Evolutionary conservation across 257 asterid genomes (phyloP), one percentile per base, ranked within the genome.

Genomic region (Lavandula angustifolia): DNA sequence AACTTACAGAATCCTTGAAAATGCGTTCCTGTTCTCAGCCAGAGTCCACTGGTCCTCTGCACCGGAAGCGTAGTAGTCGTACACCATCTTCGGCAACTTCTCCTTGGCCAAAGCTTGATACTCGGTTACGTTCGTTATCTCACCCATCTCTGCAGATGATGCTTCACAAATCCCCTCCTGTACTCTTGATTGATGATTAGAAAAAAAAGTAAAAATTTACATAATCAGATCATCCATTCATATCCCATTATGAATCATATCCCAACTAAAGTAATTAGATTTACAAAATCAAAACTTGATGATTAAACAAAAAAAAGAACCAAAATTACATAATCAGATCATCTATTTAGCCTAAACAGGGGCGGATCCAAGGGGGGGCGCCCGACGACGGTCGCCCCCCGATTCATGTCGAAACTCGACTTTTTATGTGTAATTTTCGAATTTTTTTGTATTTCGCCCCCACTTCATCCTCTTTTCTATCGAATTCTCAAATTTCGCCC

Each of bases 41-140:
- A 92, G 82, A 65, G 95, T 72, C 98, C 98, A 92, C 74, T 92
- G 84, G 70, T 92, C 96, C 82, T 92, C 98, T 46, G 96, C 96
- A 63, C 98, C 96, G 0, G 98, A 92, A 38, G 98, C 98, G 66
- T 92, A 92, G 86, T 91, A 91, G 68, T 88, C 98, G 40, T 72
- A 91, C 40, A 29, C 98, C 96, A 86, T 88, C 77, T 91, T 91
- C 2, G 98, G 95, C 85, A 91, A 72, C 73, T 88, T 92, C 35
- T 80, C 78, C 86, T 88, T 92, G 75, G 98, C 98, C 60, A 88
- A 76, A 11, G 92, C 95, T 81, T 91, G 86, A 68, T 88, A 88
- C 77, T 91, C 98, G 38, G 37, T 75, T 27, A 91, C 98, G 69
- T 91, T 91, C 62, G 98, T 88, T 11, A 91, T 31, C 79, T 82